phyloP scores from a whole-genome alignment of 345 rosid genomes.

The Euphorbia lathyris region DNA sequence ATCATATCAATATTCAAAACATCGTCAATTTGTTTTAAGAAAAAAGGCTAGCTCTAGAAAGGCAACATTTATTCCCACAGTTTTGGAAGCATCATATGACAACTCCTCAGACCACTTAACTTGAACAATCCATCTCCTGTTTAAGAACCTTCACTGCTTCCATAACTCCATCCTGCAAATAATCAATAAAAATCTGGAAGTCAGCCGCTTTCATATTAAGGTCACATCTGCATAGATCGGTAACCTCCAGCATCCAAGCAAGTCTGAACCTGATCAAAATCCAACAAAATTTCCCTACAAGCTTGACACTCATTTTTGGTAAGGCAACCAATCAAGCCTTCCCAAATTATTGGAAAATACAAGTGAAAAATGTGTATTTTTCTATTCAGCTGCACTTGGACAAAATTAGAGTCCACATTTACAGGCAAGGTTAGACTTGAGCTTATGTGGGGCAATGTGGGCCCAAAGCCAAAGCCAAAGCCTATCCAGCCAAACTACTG shows the following conservation, averaged over 20 bases:
- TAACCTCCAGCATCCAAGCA: background rate
- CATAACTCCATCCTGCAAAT: conserved; percentile 67
- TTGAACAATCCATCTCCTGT: conserved; percentile 41
- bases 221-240: background rate
- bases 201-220: too few species aligned
- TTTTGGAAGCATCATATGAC: background rate
- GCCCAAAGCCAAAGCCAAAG: background rate
- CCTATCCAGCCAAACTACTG: background rate
- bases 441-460: background rate
- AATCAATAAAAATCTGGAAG: background rate
- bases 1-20: background rate
- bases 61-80: background rate
- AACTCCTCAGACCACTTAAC: background rate
- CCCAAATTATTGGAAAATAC: too few species aligned
- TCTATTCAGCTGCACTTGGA: background rate
- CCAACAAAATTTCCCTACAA: background rate
- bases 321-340: background rate
- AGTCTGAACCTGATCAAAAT: background rate
- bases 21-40: background rate
- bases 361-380: too few species aligned
- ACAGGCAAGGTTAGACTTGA: background rate
- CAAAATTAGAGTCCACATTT: background rate
- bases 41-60: background rate
- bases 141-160: conserved; percentile 71
- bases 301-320: background rate